Evolutionary conservation across 2,329 filamentous ascomycete genomes (phyloP).

Genomic region (Claviceps sp.): DNA sequence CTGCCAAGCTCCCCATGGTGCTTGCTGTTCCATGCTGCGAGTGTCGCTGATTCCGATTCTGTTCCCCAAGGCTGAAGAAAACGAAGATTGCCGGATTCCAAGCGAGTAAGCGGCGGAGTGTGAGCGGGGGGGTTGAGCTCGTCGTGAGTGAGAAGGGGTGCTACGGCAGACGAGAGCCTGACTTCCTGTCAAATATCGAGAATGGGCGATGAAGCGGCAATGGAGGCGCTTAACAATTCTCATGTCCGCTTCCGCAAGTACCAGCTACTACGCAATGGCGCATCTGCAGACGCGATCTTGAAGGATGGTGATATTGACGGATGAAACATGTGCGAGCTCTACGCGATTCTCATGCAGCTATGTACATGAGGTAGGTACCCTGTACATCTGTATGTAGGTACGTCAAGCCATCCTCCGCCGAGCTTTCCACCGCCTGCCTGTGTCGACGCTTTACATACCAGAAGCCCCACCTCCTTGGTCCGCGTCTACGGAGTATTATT

Average conservation of each 20-base stretch:
- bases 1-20: slow-evolving; percentile 27
- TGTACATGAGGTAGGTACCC: background rate
- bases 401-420: too few relatives aligned
- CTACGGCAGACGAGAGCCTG: background rate
- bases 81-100: background rate
- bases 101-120: background rate
- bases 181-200: background rate
- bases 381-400: too few relatives aligned
- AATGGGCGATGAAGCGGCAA: background rate
- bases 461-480: background rate
- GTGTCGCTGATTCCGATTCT: background rate
- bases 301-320: background rate
- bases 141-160: background rate
- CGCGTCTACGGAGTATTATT: background rate
- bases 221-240: slow-evolving; percentile 2
- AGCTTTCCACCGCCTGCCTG: background rate
- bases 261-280: background rate
- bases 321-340: background rate
- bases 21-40: slow-evolving; percentile 9
- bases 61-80: background rate
- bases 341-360: background rate
- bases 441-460: background rate
- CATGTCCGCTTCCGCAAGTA: slow-evolving; percentile 8
- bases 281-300: background rate
- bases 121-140: background rate